Conservation (phyloP, 208 protist genomes). For the Crithidia thermophila region DNA sequence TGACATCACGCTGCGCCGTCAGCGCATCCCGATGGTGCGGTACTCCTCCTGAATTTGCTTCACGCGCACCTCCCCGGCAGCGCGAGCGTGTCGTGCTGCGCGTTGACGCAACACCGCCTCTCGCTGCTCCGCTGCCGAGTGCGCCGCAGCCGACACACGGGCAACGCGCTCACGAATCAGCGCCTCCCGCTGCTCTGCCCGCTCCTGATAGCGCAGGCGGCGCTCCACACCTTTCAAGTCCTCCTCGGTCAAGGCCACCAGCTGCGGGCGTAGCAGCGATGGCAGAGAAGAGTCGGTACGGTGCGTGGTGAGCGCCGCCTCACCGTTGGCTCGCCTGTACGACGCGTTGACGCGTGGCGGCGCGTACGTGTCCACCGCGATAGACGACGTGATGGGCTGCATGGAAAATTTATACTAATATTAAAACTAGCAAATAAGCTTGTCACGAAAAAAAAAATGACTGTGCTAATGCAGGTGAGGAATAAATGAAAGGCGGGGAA, state of each 20-base stretch:
- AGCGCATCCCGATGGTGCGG: constrained; percentile 19
- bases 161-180: constrained; percentile 34
- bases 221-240: constrained; percentile 47
- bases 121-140: constrained; percentile 14
- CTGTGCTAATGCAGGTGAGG: too few relatives aligned
- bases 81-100: constrained; percentile 25
- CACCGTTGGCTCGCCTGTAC: constrained; percentile 29
- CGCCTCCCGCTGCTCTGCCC: constrained; percentile 15
- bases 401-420: not conserved
- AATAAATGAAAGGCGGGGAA: not conserved
- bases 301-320: constrained; percentile 8
- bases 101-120: constrained; percentile 7
- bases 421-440: too few relatives aligned
- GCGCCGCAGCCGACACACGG: constrained; percentile 12
- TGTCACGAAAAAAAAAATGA: too few relatives aligned
- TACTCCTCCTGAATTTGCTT: constrained; percentile 33
- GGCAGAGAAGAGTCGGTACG: constrained; percentile 19
- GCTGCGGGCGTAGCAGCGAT: constrained; percentile 50
- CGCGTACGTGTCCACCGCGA: constrained; percentile 30
- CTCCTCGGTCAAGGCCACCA: constrained; percentile 34
- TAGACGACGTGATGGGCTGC: constrained; percentile 13
- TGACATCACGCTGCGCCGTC: not conserved
- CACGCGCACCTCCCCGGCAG: constrained; percentile 12
- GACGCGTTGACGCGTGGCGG: constrained; percentile 17
- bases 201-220: constrained; percentile 32